Evolutionary conservation across 1,284 basidiomycete species (phyloP), one percentile per base, ranked within the genome.

Genomic region (Ustilago bromivora): DNA sequence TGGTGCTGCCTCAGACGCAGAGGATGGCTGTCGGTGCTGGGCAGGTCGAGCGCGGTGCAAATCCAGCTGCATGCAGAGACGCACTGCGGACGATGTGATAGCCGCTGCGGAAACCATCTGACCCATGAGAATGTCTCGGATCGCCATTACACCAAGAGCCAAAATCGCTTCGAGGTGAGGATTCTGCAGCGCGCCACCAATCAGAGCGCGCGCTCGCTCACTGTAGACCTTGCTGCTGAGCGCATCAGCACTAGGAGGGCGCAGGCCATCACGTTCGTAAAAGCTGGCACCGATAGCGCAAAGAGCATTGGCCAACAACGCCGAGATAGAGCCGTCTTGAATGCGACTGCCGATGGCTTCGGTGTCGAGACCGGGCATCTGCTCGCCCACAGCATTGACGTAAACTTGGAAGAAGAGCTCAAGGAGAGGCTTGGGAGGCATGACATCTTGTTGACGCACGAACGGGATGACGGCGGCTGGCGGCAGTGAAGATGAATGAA

Each of bases 311-410:
- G 74, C 74, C 34, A 76, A 31, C 19, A 76, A 58, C 11, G 74
- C 61, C 43, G 74, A 76, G 46, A 76, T 61, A 23, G 65, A 59
- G 2, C 66, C 69, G 34, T 69, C 57, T 0, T 41, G 65, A 35
- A 76, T 76, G 35, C 66, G 69, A 10, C 38, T 38, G 15, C 46
- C 58, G 12, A 76, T 52, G 12, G 65, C 51, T 11, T 55, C 56
- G 38, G 69, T 66, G n/a, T 76, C 69, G 5, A 76, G 57, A 8
- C 74, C 74, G 7, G 74, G 74, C 69, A 76, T 62, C 60, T 76
- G 74, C 3, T 76, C 66, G 13, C 69, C 65, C 34, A 71, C 53
- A n/a, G 66, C 55, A 17, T 61, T 53, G 9, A 41, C 34, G 35
- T 68, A 76, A 5, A 59, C 59, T 32, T 63, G 57, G 47, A 76